These are phyloP conservation scores for Nadsonia commutata DNA, from an alignment of 1,139 yeast species.

Conservation along the genomic window DNA sequence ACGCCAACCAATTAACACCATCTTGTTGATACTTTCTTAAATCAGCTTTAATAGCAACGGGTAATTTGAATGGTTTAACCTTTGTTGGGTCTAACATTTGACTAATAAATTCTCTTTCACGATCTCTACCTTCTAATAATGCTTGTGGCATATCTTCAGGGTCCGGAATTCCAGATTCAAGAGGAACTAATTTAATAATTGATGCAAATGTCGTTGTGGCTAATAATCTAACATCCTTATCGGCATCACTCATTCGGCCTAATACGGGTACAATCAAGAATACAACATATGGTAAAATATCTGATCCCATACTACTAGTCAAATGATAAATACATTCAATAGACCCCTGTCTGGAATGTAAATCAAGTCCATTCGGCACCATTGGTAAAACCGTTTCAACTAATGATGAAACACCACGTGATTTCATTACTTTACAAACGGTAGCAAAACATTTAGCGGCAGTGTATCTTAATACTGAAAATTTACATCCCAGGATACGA, in stretches of 20 bases:
- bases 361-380: conserved; percentile 63
- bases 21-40: conserved; percentile 93
- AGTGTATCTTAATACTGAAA: conserved; percentile 75
- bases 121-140: conserved; percentile 74
- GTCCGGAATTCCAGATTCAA: conserved; percentile 95
- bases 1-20: conserved; percentile 97
- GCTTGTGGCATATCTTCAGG: conserved; percentile 86
- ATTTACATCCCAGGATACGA: conserved; percentile 51
- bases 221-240: conserved; percentile 71
- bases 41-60: conserved; percentile 86
- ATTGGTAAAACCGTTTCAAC: conserved; percentile 71
- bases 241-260: conserved; percentile 96
- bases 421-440: conserved; percentile 59
- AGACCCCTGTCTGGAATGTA: conserved; percentile 82
- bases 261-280: conserved; percentile 90
- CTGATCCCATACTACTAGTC: conserved; percentile 73
- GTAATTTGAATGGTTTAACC: conserved; percentile 74
- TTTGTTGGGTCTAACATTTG: conserved; percentile 99
- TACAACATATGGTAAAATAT: conserved; percentile 84
- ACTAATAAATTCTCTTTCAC: conserved; percentile 85
- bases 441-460: conserved; percentile 85
- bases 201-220: conserved; percentile 97
- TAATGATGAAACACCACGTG: conserved; percentile 60
- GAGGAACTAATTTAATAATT: conserved; percentile 84
- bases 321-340: conserved; percentile 83